Percentiles rank a stretch among this genome's conserved stretches.
Evolutionary conservation across 192 early-diverging fungal species (phyloP).

Genomic region (Coemansia sp.): DNA sequence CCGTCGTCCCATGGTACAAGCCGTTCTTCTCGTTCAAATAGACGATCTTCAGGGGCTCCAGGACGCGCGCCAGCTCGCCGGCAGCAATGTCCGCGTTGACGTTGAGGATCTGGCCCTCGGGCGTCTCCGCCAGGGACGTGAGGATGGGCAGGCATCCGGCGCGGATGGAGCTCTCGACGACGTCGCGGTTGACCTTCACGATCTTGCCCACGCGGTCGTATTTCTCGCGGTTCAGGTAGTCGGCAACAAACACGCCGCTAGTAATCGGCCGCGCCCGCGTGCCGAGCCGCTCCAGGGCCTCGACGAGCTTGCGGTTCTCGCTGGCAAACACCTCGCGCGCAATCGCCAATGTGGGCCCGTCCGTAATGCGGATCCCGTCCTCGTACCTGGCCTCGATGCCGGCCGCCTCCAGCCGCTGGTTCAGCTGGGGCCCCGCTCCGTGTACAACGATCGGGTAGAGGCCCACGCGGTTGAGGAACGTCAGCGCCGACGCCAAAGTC

Average conservation of each 20-base stretch:
- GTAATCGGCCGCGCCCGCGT: constrained; percentile 96
- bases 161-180: constrained; percentile 90
- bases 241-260: constrained; percentile 93
- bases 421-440: constrained; percentile 97
- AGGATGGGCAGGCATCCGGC: constrained; percentile 96
- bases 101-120: constrained; percentile 95
- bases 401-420: constrained; percentile 84
- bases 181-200: constrained; percentile 85
- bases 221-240: constrained; percentile 94
- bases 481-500: constrained; percentile 90
- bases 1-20: constrained; percentile 89
- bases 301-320: constrained; percentile 97
- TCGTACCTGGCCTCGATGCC: constrained; percentile 96
- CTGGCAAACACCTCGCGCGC: constrained; percentile 91
- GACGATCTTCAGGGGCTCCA: constrained; percentile 97
- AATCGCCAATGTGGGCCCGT: constrained; percentile 89
- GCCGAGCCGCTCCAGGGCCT: constrained; percentile 92
- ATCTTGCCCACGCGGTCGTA: constrained; percentile 96
- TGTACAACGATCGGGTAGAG: constrained; percentile 98
- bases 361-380: constrained; percentile 97
- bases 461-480: constrained; percentile 96
- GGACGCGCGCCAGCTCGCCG: constrained; percentile 91
- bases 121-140: constrained; percentile 94
- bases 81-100: constrained; percentile 99
- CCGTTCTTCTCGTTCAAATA: constrained; percentile 99